A percentile compares a stretch with the other conserved stretches of the same genome.
Evolutionary conservation across 306 rosid species (phyloP).

Genomic region (Corylus americana): DNA sequence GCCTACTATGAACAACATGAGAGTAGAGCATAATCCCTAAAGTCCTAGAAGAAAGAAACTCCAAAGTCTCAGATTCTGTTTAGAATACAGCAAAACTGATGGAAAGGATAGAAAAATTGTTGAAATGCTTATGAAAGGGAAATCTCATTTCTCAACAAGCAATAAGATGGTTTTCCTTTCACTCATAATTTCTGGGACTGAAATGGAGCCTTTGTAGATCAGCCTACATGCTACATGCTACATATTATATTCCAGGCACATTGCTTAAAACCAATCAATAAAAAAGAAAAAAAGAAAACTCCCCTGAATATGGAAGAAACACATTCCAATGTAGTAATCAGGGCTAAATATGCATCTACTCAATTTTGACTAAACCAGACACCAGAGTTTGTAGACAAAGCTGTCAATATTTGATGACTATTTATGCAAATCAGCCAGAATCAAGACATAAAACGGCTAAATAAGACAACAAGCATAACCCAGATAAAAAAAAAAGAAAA

Average conservation of each 20-base stretch:
- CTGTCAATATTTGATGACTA: neutral
- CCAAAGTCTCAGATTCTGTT: neutral
- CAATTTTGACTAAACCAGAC: neutral
- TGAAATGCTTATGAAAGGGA: neutral
- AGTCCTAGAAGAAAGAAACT: neutral
- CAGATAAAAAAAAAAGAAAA: no score
- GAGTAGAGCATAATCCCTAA: neutral
- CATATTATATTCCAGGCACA: neutral
- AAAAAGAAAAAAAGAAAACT: neutral
- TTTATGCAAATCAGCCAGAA: neutral
- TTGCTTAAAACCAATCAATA: neutral
- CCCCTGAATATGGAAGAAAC: neutral
- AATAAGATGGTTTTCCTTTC: slow-evolving; percentile 1
- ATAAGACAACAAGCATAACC: neutral
- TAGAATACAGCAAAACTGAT: neutral
- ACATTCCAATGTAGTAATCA: neutral
- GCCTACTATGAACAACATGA: neutral
- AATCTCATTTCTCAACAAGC: slow-evolving; percentile 11
- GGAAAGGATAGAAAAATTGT: neutral
- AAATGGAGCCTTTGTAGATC: neutral
- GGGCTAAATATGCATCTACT: neutral
- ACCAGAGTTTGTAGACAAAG: neutral
- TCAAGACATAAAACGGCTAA: neutral
- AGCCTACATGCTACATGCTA: neutral
- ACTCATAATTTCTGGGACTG: neutral